Conservation (phyloP, 495 filamentous ascomycete species). For the Podospora sp. region DNA sequence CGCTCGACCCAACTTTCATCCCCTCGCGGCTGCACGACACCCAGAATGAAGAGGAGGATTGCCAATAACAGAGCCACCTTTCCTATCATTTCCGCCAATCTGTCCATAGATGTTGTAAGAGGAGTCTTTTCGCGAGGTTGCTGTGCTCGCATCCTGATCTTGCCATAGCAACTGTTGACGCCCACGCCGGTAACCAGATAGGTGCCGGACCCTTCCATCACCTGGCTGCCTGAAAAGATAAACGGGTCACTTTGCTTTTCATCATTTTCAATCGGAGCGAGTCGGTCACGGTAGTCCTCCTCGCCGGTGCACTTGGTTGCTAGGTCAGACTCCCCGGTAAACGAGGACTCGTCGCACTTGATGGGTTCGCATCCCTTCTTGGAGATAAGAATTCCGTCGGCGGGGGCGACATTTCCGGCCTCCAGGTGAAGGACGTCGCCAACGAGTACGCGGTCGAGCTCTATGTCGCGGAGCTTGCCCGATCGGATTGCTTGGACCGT, state of each 20-base stretch:
- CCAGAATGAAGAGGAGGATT: background rate
- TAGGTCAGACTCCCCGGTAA: constrained; percentile 73
- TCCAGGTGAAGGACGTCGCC: constrained; percentile 84
- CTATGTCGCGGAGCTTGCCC: constrained; percentile 74
- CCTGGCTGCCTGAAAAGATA: constrained; percentile 79
- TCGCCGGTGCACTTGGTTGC: constrained; percentile 63
- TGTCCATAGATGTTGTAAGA: constrained; percentile 52
- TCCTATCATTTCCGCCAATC: background rate
- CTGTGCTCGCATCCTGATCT: constrained; percentile 83
- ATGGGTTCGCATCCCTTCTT: constrained; percentile 60
- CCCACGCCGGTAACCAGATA: constrained; percentile 79
- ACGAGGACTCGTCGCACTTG: constrained; percentile 78
- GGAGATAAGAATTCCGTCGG: constrained; percentile 74
- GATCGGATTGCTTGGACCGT: constrained; percentile 75
- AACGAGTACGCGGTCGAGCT: constrained; percentile 76
- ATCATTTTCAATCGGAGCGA: constrained; percentile 20
- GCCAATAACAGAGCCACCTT: background rate
- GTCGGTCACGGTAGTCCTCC: constrained; percentile 47
- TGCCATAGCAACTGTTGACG: constrained; percentile 71
- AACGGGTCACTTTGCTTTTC: constrained; percentile 68
- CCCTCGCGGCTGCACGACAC: too few species aligned
- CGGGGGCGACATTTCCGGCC: constrained; percentile 85
- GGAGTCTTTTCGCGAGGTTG: constrained; percentile 77
- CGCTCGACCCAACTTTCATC: too few species aligned
- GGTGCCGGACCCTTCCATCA: constrained; percentile 77